Conservation (phyloP, 73 alveolate genomes). For the Paraurostyla sp. region DNA sequence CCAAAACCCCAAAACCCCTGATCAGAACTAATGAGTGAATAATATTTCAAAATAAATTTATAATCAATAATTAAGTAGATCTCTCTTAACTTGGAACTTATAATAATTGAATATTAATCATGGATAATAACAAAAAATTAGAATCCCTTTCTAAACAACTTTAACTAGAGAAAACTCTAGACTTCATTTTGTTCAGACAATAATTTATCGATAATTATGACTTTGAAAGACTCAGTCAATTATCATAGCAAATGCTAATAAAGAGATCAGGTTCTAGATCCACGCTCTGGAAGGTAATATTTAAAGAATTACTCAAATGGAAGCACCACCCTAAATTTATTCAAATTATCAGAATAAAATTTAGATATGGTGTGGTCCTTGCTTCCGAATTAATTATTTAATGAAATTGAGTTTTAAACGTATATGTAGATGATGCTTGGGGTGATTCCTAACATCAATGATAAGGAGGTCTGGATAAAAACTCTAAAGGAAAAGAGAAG, state of each 20-base stretch:
- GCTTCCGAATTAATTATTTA: neutral
- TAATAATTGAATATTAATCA: neutral
- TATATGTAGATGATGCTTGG: conserved; percentile 35
- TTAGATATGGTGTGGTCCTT: neutral
- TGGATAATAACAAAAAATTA: neutral
- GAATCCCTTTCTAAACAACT: conserved; percentile 17
- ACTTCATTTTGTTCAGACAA: conserved; percentile 21
- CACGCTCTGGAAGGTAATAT: conserved; percentile 49
- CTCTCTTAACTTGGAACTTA: neutral
- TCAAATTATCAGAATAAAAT: neutral
- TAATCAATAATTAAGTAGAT: no score
- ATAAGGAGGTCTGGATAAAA: conserved; percentile 14
- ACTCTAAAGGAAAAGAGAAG: neutral
- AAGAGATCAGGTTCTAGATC: conserved; percentile 52
- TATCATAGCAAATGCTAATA: neutral
- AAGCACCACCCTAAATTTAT: neutral
- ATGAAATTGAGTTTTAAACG: neutral
- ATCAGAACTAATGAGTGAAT: no score
- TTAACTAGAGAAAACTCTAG: conserved; percentile 16
- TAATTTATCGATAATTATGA: conserved; percentile 18
- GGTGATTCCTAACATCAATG: conserved; percentile 29
- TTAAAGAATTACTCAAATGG: neutral
- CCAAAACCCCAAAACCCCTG: no score
- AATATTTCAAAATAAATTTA: no score
- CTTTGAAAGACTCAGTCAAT: conserved; percentile 12